Base-by-base conservation (phyloP, 805 yeast genomes). In the Alloascoidea hylecoeti region DNA sequence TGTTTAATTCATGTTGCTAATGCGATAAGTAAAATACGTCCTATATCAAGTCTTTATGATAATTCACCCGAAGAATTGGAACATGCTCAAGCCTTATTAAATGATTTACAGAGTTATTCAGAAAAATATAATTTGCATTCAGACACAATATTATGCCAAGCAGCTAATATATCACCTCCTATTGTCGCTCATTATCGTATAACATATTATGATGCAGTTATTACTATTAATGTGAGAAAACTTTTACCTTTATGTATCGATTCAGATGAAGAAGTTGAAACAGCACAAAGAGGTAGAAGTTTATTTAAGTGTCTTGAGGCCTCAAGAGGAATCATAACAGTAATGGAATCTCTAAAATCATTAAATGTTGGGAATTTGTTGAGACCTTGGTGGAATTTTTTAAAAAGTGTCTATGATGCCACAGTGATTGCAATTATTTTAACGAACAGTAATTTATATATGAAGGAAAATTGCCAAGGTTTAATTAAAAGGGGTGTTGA, bases 131-230 rank as follows among this genome's bases (percentile, higher is more conserved):
- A n/a, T 9, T 9, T 23, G 9, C 30, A 23, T 23, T 23, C 30
- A 9, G 30, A 23, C 30, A 9, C 30, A 9, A n/a, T 23, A n/a
- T n/a, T 23, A 9, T 9, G n/a, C 30, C 9, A 23, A n/a, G 30
- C 30, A 23, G n/a, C 30, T 23, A 2, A 51, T 23, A 9, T 23
- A 9, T n/a, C 30, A 9, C 30, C 30, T 9, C 9, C 30, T n/a
- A 23, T 23, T 23, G 30, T 23, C n/a, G 30, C 30, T 9, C 30
- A 23, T 23, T 23, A 23, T 23, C 9, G 30, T 9, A 9, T 23
- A n/a, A 9, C 9, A 23, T 23, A 23, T 23, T n/a, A 23, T 23
- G 30, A 23, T 23, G n/a, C 30, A 23, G n/a, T 23, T 23, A 9
- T 23, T 9, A n/a, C 30, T 9, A 23, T 23, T 9, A 9, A 23